These are phyloP conservation scores for Gilbertella persicaria DNA, from an alignment of 371 early-diverging fungal species.

Conservation along the genomic window DNA sequence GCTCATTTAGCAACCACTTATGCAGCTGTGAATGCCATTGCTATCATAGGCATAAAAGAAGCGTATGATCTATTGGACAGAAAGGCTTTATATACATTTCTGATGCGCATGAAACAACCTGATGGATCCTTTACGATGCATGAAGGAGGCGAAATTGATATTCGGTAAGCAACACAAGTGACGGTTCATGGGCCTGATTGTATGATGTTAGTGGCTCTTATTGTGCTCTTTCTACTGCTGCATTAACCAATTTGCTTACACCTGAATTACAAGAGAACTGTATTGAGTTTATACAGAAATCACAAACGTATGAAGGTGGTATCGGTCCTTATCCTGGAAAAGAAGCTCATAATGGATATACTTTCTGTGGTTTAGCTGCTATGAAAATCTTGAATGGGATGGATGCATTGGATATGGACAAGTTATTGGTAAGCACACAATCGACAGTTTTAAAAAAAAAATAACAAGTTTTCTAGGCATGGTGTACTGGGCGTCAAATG, in stretches of 20 bases:
- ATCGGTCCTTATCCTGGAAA: slow-evolving; percentile 84
- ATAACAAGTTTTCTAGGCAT: slow-evolving; percentile 42
- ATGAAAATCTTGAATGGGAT: slow-evolving; percentile 74
- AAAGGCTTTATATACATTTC: slow-evolving; percentile 66
- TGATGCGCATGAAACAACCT: slow-evolving; percentile 80
- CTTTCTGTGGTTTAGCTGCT: slow-evolving; percentile 93
- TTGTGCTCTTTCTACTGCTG: slow-evolving; percentile 85
- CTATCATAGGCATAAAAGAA: slow-evolving; percentile 69
- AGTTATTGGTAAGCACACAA: slow-evolving; percentile 69
- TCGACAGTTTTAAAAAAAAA: not conserved
- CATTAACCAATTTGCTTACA: slow-evolving; percentile 77
- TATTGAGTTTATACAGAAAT: slow-evolving; percentile 68
- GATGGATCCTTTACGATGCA: slow-evolving; percentile 94
- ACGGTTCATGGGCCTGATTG: not conserved
- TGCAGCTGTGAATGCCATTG: slow-evolving; percentile 79
- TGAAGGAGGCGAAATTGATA: slow-evolving; percentile 92
- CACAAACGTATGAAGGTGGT: slow-evolving; percentile 97
- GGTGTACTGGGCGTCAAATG: slow-evolving; percentile 87
- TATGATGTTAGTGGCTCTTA: slow-evolving; percentile 71
- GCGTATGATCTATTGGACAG: slow-evolving; percentile 78
- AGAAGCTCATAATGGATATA: slow-evolving; percentile 98
- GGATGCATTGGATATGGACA: slow-evolving; percentile 59
- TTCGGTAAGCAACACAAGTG: slow-evolving; percentile 47
- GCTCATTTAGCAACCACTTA: slow-evolving; percentile 87
- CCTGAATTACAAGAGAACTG: slow-evolving; percentile 73